phyloP scores from a whole-genome alignment of 768 basidiomycete species.

The Tremella yokohamensis region DNA sequence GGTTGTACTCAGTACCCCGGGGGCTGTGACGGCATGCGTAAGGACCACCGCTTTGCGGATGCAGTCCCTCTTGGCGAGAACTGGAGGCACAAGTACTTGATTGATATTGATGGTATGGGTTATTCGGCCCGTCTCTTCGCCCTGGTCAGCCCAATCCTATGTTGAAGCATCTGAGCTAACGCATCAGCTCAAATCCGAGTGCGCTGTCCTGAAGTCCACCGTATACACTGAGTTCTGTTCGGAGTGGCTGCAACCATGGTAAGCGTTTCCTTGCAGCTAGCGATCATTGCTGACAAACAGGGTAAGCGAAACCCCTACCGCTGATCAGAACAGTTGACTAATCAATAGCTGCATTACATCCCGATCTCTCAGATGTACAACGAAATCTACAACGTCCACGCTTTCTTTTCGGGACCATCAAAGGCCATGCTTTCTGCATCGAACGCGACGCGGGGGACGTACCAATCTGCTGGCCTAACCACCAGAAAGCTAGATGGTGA shows the following conservation, averaged over 20 bases:
- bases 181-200: conserved; percentile 68
- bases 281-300: background rate
- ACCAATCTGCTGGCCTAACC: conserved; percentile 35
- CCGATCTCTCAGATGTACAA: conserved; percentile 79
- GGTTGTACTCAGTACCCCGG: conserved; percentile 69
- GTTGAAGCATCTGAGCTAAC: conserved; percentile 14
- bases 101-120: conserved; percentile 92
- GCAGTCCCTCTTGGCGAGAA: conserved; percentile 76
- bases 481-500: conserved; percentile 62
- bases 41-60: conserved; percentile 66
- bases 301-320: background rate
- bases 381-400: conserved; percentile 89
- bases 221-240: conserved; percentile 86
- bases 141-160: conserved; percentile 29
- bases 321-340: background rate
- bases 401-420: conserved; percentile 86
- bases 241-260: conserved; percentile 90
- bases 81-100: conserved; percentile 88
- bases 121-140: conserved; percentile 81
- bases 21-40: conserved; percentile 61
- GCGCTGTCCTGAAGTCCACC: conserved; percentile 82
- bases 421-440: conserved; percentile 58
- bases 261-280: conserved; percentile 45
- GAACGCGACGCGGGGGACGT: conserved; percentile 56
- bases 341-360: conserved; percentile 76